Conservation (phyloP, 352 stramenopile genomes). For the Globisporangium irregulare region DNA sequence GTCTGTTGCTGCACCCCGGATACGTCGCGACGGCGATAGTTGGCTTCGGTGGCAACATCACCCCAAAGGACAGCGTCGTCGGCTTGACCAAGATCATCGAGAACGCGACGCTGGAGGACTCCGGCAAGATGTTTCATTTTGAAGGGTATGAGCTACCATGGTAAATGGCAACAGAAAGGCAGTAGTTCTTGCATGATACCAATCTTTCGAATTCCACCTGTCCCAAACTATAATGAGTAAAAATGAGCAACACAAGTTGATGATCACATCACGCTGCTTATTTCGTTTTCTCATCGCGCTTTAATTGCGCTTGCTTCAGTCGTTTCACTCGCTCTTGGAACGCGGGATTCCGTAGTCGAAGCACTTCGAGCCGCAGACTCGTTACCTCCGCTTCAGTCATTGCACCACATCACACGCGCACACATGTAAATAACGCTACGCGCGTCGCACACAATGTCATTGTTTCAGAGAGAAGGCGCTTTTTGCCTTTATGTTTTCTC, state of each 20-base stretch:
- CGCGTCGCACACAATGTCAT: not conserved
- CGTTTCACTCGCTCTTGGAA: slow-evolving; percentile 16
- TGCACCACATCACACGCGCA: not conserved
- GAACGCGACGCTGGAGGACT: slow-evolving; percentile 47
- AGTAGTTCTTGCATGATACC: not conserved
- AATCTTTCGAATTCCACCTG: not conserved
- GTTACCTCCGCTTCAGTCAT: slow-evolving; percentile 10
- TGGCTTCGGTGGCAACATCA: slow-evolving; percentile 39
- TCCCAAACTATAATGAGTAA: not conserved
- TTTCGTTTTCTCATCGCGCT: no score
- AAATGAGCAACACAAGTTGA: not conserved
- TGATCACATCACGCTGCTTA: no score
- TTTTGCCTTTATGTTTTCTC: not conserved
- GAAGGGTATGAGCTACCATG: slow-evolving; percentile 53
- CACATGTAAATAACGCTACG: not conserved
- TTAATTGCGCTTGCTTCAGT: not conserved
- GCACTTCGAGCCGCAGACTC: slow-evolving; percentile 15
- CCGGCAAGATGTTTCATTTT: slow-evolving; percentile 50
- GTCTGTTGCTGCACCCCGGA: slow-evolving; percentile 58
- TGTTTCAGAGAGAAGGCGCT: not conserved
- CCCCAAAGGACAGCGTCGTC: slow-evolving; percentile 39
- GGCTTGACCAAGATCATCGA: slow-evolving; percentile 54
- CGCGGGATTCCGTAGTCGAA: slow-evolving; percentile 17
- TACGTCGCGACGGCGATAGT: slow-evolving; percentile 63
- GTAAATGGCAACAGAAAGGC: slow-evolving; percentile 22